These are phyloP conservation scores for Pseudogymnoascus sp. DNA, from an alignment of 2,329 filamentous ascomycete genomes.

Conservation along the genomic window DNA sequence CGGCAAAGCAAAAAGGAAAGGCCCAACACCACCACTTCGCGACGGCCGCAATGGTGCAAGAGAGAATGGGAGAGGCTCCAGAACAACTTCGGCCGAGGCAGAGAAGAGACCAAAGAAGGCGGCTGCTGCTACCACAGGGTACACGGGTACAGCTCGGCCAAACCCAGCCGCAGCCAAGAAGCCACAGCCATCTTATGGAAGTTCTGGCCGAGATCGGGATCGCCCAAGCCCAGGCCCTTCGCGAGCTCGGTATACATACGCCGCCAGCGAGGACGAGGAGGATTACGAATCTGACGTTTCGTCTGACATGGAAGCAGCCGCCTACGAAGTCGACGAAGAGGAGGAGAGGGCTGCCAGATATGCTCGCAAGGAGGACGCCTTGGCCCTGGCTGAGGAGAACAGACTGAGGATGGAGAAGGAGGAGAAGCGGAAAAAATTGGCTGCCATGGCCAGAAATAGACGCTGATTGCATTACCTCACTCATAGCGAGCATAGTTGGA, in stretches of 20 bases:
- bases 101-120: conserved; percentile 59
- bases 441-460: conserved; percentile 28
- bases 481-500: not conserved
- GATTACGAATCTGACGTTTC: conserved; percentile 59
- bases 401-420: conserved; percentile 57
- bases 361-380: conserved; percentile 62
- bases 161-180: conserved; percentile 38
- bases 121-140: conserved; percentile 56
- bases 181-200: conserved; percentile 19
- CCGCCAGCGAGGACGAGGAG: conserved; percentile 51
- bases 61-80: conserved; percentile 24
- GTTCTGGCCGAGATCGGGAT: conserved; percentile 18
- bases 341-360: conserved; percentile 56
- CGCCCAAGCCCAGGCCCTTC: conserved; percentile 28
- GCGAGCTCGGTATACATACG: conserved; percentile 34
- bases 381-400: conserved; percentile 57
- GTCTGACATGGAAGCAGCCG: conserved; percentile 73
- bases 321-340: conserved; percentile 68
- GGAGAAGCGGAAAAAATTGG: conserved; percentile 34
- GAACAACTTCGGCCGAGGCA: conserved; percentile 28
- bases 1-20: conserved; percentile 24
- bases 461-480: conserved; percentile 15
- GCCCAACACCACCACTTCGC: conserved; percentile 15
- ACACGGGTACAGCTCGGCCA: conserved; percentile 59
- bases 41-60: conserved; percentile 19